A percentile compares a stretch with the other conserved stretches of the same genome.
These are phyloP conservation scores for Podosphaera aphanis DNA, from an alignment of 2,329 filamentous ascomycete genomes.

Conservation along the genomic window DNA sequence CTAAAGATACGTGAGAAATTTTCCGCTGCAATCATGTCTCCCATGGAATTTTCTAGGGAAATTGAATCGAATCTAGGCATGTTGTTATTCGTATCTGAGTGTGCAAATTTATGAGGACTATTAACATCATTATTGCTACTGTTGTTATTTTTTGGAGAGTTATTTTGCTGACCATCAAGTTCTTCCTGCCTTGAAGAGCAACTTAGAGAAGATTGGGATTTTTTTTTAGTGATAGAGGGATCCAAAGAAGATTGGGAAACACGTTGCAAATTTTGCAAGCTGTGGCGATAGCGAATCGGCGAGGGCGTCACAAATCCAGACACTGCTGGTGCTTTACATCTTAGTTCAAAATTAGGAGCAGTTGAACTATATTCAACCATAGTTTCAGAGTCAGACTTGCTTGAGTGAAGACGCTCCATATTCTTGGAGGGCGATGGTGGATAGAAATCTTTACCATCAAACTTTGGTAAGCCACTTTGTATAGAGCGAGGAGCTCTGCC, in stretches of 20 bases:
- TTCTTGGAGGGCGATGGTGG: conserved; percentile 24
- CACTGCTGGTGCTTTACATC: background rate
- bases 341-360: no score
- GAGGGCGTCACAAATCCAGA: background rate
- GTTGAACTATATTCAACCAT: background rate
- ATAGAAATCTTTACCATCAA: conserved; percentile 42
- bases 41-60: background rate
- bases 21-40: background rate
- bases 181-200: background rate
- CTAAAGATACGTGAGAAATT: background rate
- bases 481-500: conserved; percentile 28
- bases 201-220: background rate
- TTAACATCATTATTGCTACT: background rate
- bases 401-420: background rate
- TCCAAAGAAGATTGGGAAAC: background rate
- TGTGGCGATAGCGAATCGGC: background rate
- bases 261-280: background rate
- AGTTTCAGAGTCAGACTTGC: background rate
- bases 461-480: conserved; percentile 31
- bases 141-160: background rate
- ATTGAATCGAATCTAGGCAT: background rate
- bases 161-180: background rate
- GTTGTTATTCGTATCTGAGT: background rate
- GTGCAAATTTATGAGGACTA: background rate
- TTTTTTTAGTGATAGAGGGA: background rate